Base-by-base conservation (phyloP, 208 protist genomes). In the Trypanosomatidae sp. region DNA sequence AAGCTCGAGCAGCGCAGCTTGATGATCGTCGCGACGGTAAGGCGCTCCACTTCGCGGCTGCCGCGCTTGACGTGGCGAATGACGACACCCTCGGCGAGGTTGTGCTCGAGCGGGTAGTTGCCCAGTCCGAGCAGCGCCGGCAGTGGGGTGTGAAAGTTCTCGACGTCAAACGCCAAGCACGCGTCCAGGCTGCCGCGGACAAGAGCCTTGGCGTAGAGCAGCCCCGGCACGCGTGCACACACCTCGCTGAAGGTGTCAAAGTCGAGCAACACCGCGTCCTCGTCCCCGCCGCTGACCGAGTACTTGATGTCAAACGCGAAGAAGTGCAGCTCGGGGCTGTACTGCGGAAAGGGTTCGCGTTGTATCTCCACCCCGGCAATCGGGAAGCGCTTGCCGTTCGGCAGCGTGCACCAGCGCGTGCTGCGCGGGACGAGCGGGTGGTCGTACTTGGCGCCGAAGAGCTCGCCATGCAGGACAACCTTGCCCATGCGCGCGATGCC, bases 241-340 rank as follows among this genome's bases (percentile, higher is more conserved):
- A 92, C 44, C 52, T 78, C 78, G 4, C 57, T 52, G 50, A 88
- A 88, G 48, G 86, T 78, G 33, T 92, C 83, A 56, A 76, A 88
- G 50, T 58, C 52, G 25, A 88, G 70, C 42, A 86, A 38, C 23
- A 86, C 72, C 55, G 82, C 65, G 48, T 81, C 81, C 40, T 78
- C 64, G 53, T 87, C 76, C 5, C 60, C 72, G 4, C 81, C 81
- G 22, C 66, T 74, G 19, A 88, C 71, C 21, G 70, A 81, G 64
- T 92, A 92, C 50, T 84, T 83, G 10, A 92, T 41, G 28, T 92
- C 83, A 49, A 92, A 92, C 6, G 78, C 78, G 44, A 69, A 87
- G 52, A 80, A 92, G 53, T 92, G 83, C 18, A 92, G 56, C 64
- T 92, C 78, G 2, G 83, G 83, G 50, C 76, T 88, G 63, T 92